phyloP scores from a whole-genome alignment of 2,329 filamentous ascomycete species.

The Plenodomus lindquistii region DNA sequence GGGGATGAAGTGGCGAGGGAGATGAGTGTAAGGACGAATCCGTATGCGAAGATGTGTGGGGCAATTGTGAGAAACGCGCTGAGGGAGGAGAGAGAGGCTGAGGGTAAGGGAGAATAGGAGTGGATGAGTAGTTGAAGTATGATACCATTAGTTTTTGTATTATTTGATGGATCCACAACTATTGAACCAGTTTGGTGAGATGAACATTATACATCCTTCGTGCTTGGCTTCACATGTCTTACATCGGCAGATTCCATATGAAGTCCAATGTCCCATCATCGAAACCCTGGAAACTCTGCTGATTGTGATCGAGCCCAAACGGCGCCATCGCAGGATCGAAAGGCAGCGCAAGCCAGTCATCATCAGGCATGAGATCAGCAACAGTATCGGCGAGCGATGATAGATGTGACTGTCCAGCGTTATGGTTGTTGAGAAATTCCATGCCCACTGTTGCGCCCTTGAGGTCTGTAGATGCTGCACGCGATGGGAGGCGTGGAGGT shows the following conservation, averaged over 20 bases:
- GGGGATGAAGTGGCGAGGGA: conserved; percentile 61
- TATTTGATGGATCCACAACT: too few species aligned
- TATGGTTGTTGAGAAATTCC: conserved; percentile 43
- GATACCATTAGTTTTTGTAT: background rate
- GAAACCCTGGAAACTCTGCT: conserved; percentile 43
- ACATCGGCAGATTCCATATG: conserved; percentile 46
- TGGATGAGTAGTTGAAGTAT: background rate
- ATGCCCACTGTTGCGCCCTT: conserved; percentile 38
- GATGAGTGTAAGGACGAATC: conserved; percentile 64
- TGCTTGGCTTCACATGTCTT: too few species aligned
- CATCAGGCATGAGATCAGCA: conserved; percentile 41
- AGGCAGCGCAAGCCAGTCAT: conserved; percentile 45
- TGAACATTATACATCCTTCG: too few species aligned
- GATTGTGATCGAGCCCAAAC: conserved; percentile 38
- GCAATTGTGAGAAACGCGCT: conserved; percentile 64
- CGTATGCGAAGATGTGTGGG: conserved; percentile 66
- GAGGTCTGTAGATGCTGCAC: conserved; percentile 30
- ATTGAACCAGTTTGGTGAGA: too few species aligned
- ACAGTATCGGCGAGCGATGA: conserved; percentile 41
- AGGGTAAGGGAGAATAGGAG: background rate
- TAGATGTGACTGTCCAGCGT: conserved; percentile 41
- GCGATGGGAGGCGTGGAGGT: conserved; percentile 40
- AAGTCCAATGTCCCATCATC: conserved; percentile 46
- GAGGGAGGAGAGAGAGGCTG: conserved; percentile 52
- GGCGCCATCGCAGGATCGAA: conserved; percentile 47